Evolutionary conservation across 805 yeast species (phyloP).

Genomic region (Pichia nanzhaoensis): DNA sequence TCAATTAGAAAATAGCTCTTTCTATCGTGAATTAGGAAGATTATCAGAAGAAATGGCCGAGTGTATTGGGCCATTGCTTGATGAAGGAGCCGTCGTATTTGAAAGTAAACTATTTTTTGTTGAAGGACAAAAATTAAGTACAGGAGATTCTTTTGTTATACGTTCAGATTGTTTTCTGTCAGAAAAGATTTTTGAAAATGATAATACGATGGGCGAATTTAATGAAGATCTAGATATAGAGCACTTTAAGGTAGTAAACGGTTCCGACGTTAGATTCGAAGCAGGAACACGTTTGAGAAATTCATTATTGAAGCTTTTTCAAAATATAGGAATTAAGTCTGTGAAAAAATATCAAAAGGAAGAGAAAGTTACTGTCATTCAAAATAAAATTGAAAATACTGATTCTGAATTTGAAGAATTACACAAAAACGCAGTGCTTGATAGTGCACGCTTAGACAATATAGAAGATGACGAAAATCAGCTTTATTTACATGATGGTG

Average conservation of each 20-base stretch:
- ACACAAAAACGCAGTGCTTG: conserved; percentile 7
- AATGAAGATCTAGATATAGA: conserved; percentile 4
- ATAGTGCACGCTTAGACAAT: too few relatives aligned
- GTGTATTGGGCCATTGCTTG: conserved; percentile 59
- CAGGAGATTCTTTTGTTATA: conserved; percentile 71
- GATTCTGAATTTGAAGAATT: conserved; percentile 17
- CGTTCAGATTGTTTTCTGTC: conserved; percentile 60
- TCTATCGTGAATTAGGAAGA: conserved; percentile 65
- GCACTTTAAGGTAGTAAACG: conserved; percentile 8
- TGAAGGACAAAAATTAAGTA: conserved; percentile 45
- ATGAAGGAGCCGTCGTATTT: conserved; percentile 45
- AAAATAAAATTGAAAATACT: conserved; percentile 52
- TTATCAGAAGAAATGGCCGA: conserved; percentile 63
- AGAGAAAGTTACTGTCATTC: conserved; percentile 32
- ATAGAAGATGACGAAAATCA: background rate
- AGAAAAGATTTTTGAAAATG: conserved; percentile 13
- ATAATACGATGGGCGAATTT: conserved; percentile 1
- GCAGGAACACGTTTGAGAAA: conserved; percentile 12
- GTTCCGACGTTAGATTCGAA: conserved; percentile 5
- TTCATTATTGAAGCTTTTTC: conserved; percentile 15
- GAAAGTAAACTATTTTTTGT: conserved; percentile 53
- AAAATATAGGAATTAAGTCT: conserved; percentile 10
- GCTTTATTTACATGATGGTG: background rate
- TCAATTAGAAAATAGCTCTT: conserved; percentile 13
- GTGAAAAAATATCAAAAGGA: background rate